These are phyloP conservation scores for Singerocomus rubriflavus DNA, from an alignment of 1,284 basidiomycete genomes.

Conservation along the genomic window DNA sequence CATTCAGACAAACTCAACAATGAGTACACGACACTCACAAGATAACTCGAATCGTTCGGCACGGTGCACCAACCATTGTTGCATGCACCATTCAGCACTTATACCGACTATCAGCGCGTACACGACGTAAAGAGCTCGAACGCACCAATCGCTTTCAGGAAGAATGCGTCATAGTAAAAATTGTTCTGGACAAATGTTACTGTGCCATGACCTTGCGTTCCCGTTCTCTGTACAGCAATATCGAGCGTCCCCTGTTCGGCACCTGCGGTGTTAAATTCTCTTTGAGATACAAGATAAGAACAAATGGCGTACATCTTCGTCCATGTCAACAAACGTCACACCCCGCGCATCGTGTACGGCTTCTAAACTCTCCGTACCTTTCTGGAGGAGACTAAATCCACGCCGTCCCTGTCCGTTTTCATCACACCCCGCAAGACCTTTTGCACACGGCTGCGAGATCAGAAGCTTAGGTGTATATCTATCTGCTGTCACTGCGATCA, in stretches of 20 bases:
- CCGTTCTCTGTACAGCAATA: constrained; percentile 84
- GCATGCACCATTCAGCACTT: constrained; percentile 93
- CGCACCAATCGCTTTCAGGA: constrained; percentile 91
- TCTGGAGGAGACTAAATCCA: constrained; percentile 60
- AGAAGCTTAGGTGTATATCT: constrained; percentile 66
- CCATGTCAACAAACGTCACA: constrained; percentile 86
- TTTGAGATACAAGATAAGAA: background rate
- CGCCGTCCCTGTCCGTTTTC: constrained; percentile 47
- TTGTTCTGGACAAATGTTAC: constrained; percentile 94
- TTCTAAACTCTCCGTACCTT: constrained; percentile 63
- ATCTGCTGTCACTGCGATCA: constrained; percentile 52
- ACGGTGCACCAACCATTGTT: constrained; percentile 72
- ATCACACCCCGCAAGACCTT: constrained; percentile 53
- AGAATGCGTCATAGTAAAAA: constrained; percentile 98
- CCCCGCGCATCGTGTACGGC: constrained; percentile 76
- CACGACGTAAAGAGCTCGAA: background rate
- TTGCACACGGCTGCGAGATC: constrained; percentile 69
- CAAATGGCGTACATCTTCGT: constrained; percentile 79
- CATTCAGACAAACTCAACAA: constrained; percentile 8
- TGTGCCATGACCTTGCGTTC: constrained; percentile 58
- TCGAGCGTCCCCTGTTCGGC: constrained; percentile 81
- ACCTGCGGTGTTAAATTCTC: constrained; percentile 1
- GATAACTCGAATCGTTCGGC: constrained; percentile 63
- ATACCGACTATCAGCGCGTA: background rate
- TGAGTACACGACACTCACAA: constrained; percentile 48